These are phyloP conservation scores for Gossypium davidsonii DNA, from an alignment of 441 rosid genomes.

Conservation along the genomic window DNA sequence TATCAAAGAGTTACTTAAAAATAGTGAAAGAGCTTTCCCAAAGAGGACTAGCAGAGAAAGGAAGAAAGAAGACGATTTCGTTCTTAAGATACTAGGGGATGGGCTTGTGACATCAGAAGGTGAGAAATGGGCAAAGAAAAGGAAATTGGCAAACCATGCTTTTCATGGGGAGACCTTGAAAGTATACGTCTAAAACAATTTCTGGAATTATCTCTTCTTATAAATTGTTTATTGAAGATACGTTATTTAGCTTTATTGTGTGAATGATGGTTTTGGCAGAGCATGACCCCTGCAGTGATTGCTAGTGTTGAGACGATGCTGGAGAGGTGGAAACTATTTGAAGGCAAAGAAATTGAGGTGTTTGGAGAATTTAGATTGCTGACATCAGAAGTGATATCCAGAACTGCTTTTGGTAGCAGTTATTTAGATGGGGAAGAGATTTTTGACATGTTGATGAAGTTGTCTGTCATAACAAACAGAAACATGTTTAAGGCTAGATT, in stretches of 20 bases:
- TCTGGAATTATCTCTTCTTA: neutral
- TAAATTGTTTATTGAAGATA: neutral
- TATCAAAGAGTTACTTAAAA: slow-evolving; percentile 24
- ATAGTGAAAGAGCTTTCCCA: slow-evolving; percentile 14
- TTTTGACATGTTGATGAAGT: slow-evolving; percentile 16
- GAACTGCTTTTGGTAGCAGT: slow-evolving; percentile 43
- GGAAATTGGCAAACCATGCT: slow-evolving; percentile 30
- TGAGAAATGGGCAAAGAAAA: slow-evolving; percentile 33
- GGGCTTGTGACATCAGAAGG: slow-evolving; percentile 26
- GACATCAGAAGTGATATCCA: slow-evolving; percentile 36
- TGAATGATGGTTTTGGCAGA: neutral
- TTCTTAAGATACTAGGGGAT: slow-evolving; percentile 25
- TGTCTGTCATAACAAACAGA: slow-evolving; percentile 10
- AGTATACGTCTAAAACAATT: neutral
- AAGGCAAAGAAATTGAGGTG: neutral
- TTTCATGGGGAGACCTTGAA: slow-evolving; percentile 7
- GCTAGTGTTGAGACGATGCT: slow-evolving; percentile 27
- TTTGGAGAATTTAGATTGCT: slow-evolving; percentile 23
- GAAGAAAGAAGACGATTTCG: neutral
- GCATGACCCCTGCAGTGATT: neutral
- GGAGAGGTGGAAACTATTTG: slow-evolving; percentile 27
- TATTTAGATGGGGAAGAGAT: slow-evolving; percentile 31
- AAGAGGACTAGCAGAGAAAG: neutral
- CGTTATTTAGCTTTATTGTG: neutral
- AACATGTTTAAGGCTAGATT: neutral